phyloP scores from a whole-genome alignment of 306 rosid genomes.

The Prunus davidiana region DNA sequence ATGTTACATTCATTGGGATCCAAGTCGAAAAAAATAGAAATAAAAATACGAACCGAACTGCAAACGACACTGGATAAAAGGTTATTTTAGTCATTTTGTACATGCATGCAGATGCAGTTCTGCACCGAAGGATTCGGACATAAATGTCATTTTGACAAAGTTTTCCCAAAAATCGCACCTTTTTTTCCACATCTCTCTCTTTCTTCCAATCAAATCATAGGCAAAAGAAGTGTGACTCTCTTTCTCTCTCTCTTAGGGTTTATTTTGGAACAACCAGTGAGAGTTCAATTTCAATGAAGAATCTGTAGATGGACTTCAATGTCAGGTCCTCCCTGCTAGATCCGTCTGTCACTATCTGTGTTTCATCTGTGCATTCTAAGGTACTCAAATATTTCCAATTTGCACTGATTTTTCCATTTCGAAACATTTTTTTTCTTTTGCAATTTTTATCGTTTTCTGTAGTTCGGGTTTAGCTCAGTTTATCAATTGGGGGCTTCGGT shows the following conservation, averaged over 20 bases:
- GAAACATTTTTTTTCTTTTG: not conserved
- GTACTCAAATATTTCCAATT: conserved; percentile 10
- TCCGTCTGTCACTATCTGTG: conserved; percentile 42
- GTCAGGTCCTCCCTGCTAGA: conserved; percentile 44
- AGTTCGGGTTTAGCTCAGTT: conserved; percentile 5
- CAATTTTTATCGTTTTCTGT: not conserved
- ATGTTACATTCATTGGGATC: no score
- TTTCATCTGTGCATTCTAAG: conserved; percentile 40
- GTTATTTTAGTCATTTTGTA: no score
- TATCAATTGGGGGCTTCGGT: not conserved
- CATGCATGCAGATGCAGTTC: not conserved
- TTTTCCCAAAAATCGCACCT: conserved; percentile 26
- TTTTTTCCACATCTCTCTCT: conserved; percentile 22
- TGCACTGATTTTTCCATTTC: not conserved
- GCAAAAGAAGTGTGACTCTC: conserved; percentile 22
- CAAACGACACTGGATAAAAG: no score
- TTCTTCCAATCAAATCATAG: conserved; percentile 53
- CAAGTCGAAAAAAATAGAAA: no score
- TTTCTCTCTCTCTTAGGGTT: conserved; percentile 40
- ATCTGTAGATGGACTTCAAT: conserved; percentile 33
- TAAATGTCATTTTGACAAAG: conserved; percentile 40
- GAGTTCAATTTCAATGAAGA: conserved; percentile 27
- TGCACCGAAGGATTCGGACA: conserved; percentile 22
- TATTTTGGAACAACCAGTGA: conserved; percentile 32
- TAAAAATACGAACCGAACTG: no score